Evolutionary conservation across 805 yeast genomes (phyloP), one percentile per base, ranked within the genome.

Genomic region (Debaryomyces maramus): DNA sequence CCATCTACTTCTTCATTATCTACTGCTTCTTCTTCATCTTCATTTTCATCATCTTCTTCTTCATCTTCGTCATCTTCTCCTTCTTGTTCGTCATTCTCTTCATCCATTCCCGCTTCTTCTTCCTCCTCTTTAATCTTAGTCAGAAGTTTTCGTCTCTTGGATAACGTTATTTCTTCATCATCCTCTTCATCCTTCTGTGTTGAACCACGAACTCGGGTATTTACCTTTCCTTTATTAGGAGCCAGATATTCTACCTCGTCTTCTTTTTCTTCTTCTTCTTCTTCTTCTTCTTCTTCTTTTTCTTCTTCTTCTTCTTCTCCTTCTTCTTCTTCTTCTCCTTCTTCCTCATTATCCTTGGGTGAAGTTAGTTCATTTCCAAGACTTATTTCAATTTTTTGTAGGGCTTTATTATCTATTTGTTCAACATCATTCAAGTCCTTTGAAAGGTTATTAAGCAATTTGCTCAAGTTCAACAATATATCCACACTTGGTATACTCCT

Each of bases 391-490:
- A 65, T 55, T 19, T 37, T 51, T 17, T 27, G 50, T 42, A 58
- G 54, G 16, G 60, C 51, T 6, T 38, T 53, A 5, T 49, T 52
- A 43, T 72, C 77, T 3, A 47, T 40, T 23, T 44, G 38, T 51
- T 70, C 58, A 40, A 67, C 56, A 1, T 52, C 57, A 13, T 59
- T 61, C 32, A 76, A 51, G 39, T 70, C 74, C 21, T 59, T 55
- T 10, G 67, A 57, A 23, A 77, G 53, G 31, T 65, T 70, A 10
- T 56, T 61, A 16, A 77, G 51, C n/a, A 69, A 53, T 52, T 68
- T 67, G 50, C 65, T 67, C 43, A 79, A 53, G 40, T 77, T 77
- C 11, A 63, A 55, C 28, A 80, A 55, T 4, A 70, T 60, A 40
- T 70, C 70, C 15, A 66, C 75, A 15, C 67, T 60, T 5, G 76